Evolutionary conservation across 1,139 yeast species (phyloP), one percentile per base, ranked within the genome.

Genomic region (Lodderomyces jiufengensis): DNA sequence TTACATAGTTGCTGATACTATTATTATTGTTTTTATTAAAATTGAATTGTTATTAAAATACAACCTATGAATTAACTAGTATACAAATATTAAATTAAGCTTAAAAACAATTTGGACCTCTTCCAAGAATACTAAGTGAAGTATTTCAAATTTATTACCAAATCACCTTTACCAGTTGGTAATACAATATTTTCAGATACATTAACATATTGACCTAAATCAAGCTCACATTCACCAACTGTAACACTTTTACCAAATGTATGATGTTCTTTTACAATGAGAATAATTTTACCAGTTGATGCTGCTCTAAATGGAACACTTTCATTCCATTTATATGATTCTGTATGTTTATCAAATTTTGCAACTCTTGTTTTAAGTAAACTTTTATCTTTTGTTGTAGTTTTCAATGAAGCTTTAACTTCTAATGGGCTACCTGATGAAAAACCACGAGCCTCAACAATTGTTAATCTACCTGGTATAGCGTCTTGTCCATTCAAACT

Each of bases 241-340:
- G 77, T 84, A 30, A 69, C 68, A 45, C 76, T 80, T 51, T 84
- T 80, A 29, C 95, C 92, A 48, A 90, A 73, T 3, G 78, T 73
- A 56, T 84, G 95, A 53, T 78, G 84, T 34, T 82, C 80, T 34
- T 76, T 69, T 11, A 85, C 74, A 27, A 68, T 66, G 50, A 90
- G 74, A 4, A 76, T 61, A 33, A 90, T 52, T 38, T 65, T 68
- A 3, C 82, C 80, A 12, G 74, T 79, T 3, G 79, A 59, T 4
- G 82, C 65, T 9, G 92, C 79, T 52, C 75, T 79, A 64, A 88
- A 85, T 4, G 80, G 70, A 43, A 74, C 66, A 16, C 80, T 68
- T 52, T 86, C 96, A 47, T 77, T 76, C 76, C 87, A 78, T 40
- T 61, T 66, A 40, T 70, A 72, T 0, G 74, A 76, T 12, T 34